Conservation (phyloP, 1,284 basidiomycete species). For the Phellopilus nigrolimitatus region DNA sequence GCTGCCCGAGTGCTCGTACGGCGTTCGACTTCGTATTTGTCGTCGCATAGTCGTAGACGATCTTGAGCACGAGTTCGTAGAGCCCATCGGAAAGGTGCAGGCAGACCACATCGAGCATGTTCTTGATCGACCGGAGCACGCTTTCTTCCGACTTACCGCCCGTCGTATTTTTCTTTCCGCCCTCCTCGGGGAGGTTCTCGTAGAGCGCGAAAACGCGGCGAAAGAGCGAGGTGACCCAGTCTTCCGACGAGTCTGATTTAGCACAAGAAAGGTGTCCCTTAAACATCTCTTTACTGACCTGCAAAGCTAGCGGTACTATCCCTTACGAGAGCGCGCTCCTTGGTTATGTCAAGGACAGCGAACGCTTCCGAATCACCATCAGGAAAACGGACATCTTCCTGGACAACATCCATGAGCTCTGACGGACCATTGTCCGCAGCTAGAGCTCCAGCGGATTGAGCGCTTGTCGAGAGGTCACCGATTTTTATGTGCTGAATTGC, state of each 20-base stretch:
- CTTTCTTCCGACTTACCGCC: constrained; percentile 86
- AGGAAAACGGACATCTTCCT: constrained; percentile 41
- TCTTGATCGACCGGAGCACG: constrained; percentile 79
- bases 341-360: constrained; percentile 52
- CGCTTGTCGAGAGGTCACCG: constrained; percentile 66
- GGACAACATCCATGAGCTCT: constrained; percentile 52
- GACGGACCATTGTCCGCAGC: constrained; percentile 48
- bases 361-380: constrained; percentile 51
- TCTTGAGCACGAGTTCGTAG: constrained; percentile 81
- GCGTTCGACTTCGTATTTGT: constrained; percentile 86
- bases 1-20: constrained; percentile 85
- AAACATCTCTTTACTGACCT: constrained; percentile 38
- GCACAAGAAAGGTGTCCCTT: not conserved
- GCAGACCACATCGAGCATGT: constrained; percentile 82
- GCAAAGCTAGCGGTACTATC: constrained; percentile 80
- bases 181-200: constrained; percentile 93
- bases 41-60: constrained; percentile 84
- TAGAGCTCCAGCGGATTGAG: constrained; percentile 42
- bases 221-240: constrained; percentile 90
- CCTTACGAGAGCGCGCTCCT: constrained; percentile 69
- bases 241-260: constrained; percentile 32
- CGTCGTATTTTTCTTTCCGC: constrained; percentile 73
- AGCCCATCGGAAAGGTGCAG: constrained; percentile 84
- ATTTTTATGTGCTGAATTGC: constrained; percentile 80
- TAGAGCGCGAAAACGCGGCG: constrained; percentile 83